These are phyloP conservation scores for Pyrus bretschneideri DNA, from an alignment of 306 rosid species.

Conservation along the genomic window DNA sequence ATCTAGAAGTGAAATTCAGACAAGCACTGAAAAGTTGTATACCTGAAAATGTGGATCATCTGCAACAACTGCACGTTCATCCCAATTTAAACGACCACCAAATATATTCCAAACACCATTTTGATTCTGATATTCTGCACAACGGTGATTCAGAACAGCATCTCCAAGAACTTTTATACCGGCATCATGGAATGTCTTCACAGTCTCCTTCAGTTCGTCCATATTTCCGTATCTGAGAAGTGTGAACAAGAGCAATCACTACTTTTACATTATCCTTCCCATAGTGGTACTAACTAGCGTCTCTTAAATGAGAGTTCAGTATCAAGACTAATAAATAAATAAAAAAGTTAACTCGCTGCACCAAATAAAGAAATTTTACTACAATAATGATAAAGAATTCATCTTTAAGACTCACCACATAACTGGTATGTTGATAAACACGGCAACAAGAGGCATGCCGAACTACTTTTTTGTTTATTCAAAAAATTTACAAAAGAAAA, in stretches of 20 bases:
- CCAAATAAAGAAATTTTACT: not conserved
- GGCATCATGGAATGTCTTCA: conserved; percentile 51
- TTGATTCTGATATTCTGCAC: conserved; percentile 70
- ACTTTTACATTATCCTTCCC: conserved; percentile 6
- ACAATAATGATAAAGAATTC: not conserved
- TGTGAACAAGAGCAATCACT: conserved; percentile 9
- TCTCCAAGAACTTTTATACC: conserved; percentile 87
- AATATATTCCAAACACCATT: conserved; percentile 94
- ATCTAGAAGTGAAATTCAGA: not conserved
- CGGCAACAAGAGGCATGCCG: not conserved
- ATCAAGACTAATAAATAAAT: not conserved
- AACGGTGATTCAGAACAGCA: conserved; percentile 96
- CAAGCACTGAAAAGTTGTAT: not conserved
- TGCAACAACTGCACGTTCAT: conserved; percentile 86
- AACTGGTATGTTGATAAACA: not conserved
- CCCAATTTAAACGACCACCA: conserved; percentile 97
- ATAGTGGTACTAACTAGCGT: not conserved
- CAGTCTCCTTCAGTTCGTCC: conserved; percentile 78
- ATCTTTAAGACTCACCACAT: not conserved
- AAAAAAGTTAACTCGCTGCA: not conserved
- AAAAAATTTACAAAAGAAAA: not conserved
- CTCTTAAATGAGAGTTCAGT: not conserved
- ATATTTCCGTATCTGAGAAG: conserved; percentile 68
- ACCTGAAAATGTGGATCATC: conserved; percentile 99
- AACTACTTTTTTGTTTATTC: not conserved